A percentile compares a stretch with the other conserved stretches of the same genome.
phyloP scores from a whole-genome alignment of 2,329 filamentous ascomycete species.

The Lachnellula subtilissima region DNA sequence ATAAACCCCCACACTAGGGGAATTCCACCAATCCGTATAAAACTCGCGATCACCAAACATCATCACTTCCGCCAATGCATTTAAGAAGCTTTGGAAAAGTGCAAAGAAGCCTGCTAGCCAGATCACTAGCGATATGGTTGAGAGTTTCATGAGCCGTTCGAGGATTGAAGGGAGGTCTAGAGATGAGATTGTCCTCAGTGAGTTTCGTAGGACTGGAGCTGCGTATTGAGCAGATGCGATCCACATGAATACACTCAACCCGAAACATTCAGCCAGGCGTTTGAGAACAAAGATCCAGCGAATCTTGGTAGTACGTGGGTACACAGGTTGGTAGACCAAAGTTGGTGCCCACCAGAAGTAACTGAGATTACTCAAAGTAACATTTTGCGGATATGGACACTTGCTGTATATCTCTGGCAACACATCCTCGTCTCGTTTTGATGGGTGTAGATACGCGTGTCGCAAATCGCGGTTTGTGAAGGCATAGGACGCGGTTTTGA shows the following conservation, averaged over 20 bases:
- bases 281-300: constrained; percentile 87
- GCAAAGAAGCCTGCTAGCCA: constrained; percentile 98
- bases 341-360: constrained; percentile 99
- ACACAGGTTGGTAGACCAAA: constrained; percentile 92
- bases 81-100: constrained; percentile 87
- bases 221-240: constrained; percentile 92
- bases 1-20: constrained; percentile 76
- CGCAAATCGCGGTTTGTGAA: constrained; percentile 95
- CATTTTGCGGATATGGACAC: constrained; percentile 87
- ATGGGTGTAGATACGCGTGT: constrained; percentile 79
- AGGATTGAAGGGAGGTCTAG: constrained; percentile 77
- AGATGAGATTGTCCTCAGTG: constrained; percentile 76
- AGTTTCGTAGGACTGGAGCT: constrained; percentile 82
- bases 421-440: constrained; percentile 57
- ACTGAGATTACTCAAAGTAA: constrained; percentile 78
- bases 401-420: constrained; percentile 76
- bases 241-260: constrained; percentile 87
- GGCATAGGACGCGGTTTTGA: constrained; percentile 94
- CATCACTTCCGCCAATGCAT: constrained; percentile 85
- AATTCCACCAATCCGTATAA: constrained; percentile 99
- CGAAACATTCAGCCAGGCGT: constrained; percentile 70
- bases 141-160: constrained; percentile 89
- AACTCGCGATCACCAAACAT: constrained; percentile 90
- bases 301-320: constrained; percentile 76
- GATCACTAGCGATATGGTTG: constrained; percentile 89